Base-by-base conservation (phyloP, 2,329 filamentous ascomycete genomes). In the Penicillium sp. region DNA sequence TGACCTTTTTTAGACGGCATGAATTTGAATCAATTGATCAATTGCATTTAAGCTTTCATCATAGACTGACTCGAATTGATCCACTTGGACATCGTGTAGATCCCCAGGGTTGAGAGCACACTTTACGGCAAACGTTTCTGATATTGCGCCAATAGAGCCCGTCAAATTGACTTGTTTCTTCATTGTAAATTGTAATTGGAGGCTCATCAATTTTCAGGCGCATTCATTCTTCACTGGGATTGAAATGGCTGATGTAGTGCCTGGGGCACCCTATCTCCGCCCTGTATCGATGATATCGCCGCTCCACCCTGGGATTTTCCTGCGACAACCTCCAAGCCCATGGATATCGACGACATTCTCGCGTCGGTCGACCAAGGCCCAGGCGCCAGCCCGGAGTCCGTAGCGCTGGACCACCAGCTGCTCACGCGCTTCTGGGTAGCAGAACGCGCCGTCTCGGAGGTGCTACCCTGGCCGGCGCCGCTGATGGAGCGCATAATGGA, bases 351-450 rank as follows among this genome's bases (percentile, higher is more conserved):
- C 73, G 89, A 91, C 70, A 91, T 92, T 61, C 81, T 91, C 57
- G 84, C 84, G 65, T 85, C 88, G 67, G 85, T 91, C 63, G 86
- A 90, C 72, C 84, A 82, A 46, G 72, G 78, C 55, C 77, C 84
- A 61, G 71, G 67, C 57, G 67, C 68, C 41, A 70, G 65, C 14
- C 67, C 66, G 5, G 70, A 74, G 56, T 74, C 72, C 46, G 61
- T 70, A 10, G 67, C 68, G 11, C 63, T 85, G 67, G 93, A 97
- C 74, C 81, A 97, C 62, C 91, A 97, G 72, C 85, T 89, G 49
- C 78, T 99, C 63, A 97, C 93, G 63, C 88, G 93, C 66, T 88
- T 87, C 66, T 99, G 93, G 93, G 84, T 97, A 41, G 90, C 93
- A 40, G 95, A 99, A 74, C 85, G 94, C 63, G 90, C 88, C 53